Evolutionary conservation across 768 basidiomycete genomes (phyloP), one percentile per base, ranked within the genome.

Genomic region (Sporobolomyces roseus): DNA sequence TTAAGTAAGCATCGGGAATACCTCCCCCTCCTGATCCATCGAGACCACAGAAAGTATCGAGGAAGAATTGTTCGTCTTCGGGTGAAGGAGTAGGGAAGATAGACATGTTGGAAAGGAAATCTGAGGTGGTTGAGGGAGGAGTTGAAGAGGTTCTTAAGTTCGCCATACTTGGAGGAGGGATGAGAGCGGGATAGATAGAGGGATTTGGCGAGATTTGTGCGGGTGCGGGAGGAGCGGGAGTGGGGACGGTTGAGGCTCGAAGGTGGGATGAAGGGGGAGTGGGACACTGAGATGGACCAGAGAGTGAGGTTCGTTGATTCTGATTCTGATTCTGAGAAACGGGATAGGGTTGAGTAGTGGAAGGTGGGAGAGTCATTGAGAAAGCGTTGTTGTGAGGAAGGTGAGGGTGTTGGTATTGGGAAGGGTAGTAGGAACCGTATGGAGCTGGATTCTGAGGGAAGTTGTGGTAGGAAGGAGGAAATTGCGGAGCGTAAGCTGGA

Each of bases 21-120:
- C n/a, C n/a, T n/a, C n/a, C 43, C 4, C 21, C 21, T 60, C 35
- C 17, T 48, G 30, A 19, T 46, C 9, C 13, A 21, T 30, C 45
- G 49, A 23, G n/a, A 3, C 58, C 43, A 32, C 58, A 60, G 23
- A 60, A 60, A 43, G 58, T 60, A 25, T 60, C 58, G 43, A 60
- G 58, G 58, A 60, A 60, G 58, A 60, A 60, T 32, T 60, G 58
- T 48, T 60, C 58, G 45, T 60, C 58, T 60, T 60, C 58, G 45
- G 58, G 45, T 2, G 58, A 60, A 21, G 58, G 58, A 29, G 58
- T 60, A n/a, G 58, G 58, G 45, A 60, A 60, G 7, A 60, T 48
- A 17, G 45, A n/a, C n/a, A n/a, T n/a, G n/a, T n/a, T n/a, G n/a
- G n/a, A n/a, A n/a, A n/a, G n/a, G n/a, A 48, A 25, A 48, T 38